Percentiles rank a stretch among this genome's conserved stretches.
Conservation (phyloP, 2,329 filamentous ascomycete genomes). For the Aspergillus transmontanensis region DNA sequence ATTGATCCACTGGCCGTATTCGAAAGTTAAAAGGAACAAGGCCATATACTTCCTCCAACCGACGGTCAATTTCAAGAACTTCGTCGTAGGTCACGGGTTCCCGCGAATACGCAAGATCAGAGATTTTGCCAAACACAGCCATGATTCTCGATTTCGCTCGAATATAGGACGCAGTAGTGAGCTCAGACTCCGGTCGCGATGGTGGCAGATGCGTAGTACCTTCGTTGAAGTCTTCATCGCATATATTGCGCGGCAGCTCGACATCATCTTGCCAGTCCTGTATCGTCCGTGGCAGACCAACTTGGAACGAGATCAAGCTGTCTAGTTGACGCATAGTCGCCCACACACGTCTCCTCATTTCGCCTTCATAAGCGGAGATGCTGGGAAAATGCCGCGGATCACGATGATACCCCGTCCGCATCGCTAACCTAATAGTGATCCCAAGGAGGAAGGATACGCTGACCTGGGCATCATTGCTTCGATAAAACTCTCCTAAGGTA, state of each 20-base stretch:
- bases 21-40: conserved; percentile 25
- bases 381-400: conserved; percentile 57
- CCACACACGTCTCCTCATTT: conserved; percentile 53
- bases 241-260: conserved; percentile 59
- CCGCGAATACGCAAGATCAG: conserved; percentile 39
- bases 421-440: conserved; percentile 60
- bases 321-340: conserved; percentile 57
- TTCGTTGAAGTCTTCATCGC: conserved; percentile 63
- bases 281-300: conserved; percentile 65
- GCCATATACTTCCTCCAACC: conserved; percentile 35
- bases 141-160: conserved; percentile 40
- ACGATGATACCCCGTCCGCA: conserved; percentile 64
- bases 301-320: conserved; percentile 62
- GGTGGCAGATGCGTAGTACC: conserved; percentile 54
- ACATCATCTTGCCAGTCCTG: conserved; percentile 64
- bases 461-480: conserved; percentile 44
- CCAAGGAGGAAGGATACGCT: conserved; percentile 59
- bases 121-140: conserved; percentile 39
- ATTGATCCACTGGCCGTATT: conserved; percentile 34
- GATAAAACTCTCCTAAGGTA: conserved; percentile 32
- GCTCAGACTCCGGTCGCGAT: conserved; percentile 54
- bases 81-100: conserved; percentile 39
- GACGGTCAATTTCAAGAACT: conserved; percentile 38
- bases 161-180: conserved; percentile 49
- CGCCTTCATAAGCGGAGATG: conserved; percentile 58